These are phyloP conservation scores for Acacia crassicarpa DNA, from an alignment of 306 rosid species.

Conservation along the genomic window DNA sequence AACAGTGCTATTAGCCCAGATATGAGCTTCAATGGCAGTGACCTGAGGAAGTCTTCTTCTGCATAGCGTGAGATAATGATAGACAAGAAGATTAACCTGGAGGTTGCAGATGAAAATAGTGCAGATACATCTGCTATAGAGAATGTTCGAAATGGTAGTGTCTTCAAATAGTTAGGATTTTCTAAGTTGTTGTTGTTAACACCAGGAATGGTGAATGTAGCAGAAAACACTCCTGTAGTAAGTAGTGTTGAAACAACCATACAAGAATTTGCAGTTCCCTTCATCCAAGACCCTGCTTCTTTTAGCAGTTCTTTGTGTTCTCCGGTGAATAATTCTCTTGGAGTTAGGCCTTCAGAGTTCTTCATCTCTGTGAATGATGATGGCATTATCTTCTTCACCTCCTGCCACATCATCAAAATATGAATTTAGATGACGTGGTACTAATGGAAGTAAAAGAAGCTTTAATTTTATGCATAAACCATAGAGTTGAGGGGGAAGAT, in stretches of 20 bases:
- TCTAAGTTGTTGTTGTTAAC: slow-evolving; percentile 27
- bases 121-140: slow-evolving; percentile 45
- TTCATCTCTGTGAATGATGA: slow-evolving; percentile 32
- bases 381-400: slow-evolving; percentile 44
- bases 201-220: slow-evolving; percentile 48
- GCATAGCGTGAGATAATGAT: slow-evolving; percentile 50
- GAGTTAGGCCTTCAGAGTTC: slow-evolving; percentile 30
- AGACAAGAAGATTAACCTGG: slow-evolving; percentile 49
- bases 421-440: background rate
- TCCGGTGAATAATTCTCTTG: slow-evolving; percentile 34
- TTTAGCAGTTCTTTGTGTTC: slow-evolving; percentile 34
- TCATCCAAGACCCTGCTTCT: slow-evolving; percentile 56
- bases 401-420: slow-evolving; percentile 19
- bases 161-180: slow-evolving; percentile 30
- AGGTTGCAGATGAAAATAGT: slow-evolving; percentile 44
- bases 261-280: slow-evolving; percentile 38
- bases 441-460: no score
- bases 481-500: background rate
- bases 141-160: slow-evolving; percentile 33
- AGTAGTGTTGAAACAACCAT: slow-evolving; percentile 50
- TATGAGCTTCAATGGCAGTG: background rate
- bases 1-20: background rate
- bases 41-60: background rate
- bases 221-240: slow-evolving; percentile 40
- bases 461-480: background rate